These are phyloP conservation scores for Apophysomyces variabilis DNA, from an alignment of 371 early-diverging fungal species.

Conservation along the genomic window DNA sequence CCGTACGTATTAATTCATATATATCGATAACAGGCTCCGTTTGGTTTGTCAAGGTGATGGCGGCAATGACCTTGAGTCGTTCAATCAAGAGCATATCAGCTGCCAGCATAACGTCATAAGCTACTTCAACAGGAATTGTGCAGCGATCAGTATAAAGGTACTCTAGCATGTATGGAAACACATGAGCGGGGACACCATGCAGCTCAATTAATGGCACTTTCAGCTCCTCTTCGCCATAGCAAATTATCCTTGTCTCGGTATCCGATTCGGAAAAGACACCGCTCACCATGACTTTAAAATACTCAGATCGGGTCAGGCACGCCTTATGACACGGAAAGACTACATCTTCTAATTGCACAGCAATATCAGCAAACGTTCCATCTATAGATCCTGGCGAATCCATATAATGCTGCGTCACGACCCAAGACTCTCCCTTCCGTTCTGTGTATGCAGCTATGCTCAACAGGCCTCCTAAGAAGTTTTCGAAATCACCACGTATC, in stretches of 20 bases:
- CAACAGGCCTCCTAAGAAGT: constrained; percentile 28
- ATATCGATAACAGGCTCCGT: constrained; percentile 32
- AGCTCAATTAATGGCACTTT: constrained; percentile 29
- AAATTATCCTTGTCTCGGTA: constrained; percentile 3
- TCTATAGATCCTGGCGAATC: neutral
- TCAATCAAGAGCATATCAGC: constrained; percentile 40
- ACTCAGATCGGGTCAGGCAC: constrained; percentile 37
- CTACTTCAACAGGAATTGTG: constrained; percentile 31
- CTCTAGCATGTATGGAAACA: constrained; percentile 36
- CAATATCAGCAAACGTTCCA: constrained; percentile 37
- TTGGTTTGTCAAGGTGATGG: constrained; percentile 35
- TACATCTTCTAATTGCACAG: constrained; percentile 29
- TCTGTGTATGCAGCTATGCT: constrained; percentile 4
- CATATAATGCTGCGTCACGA: neutral
- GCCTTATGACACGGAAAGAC: constrained; percentile 42
- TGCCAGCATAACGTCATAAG: constrained; percentile 37
- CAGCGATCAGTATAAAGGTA: constrained; percentile 48
- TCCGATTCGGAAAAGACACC: constrained; percentile 37
- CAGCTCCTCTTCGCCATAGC: constrained; percentile 13
- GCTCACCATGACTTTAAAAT: constrained; percentile 38
- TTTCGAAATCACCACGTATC: constrained; percentile 36
- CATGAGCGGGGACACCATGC: constrained; percentile 26
- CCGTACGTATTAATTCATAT: constrained; percentile 32
- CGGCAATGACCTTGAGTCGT: constrained; percentile 38
- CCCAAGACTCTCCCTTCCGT: constrained; percentile 3